Evolutionary conservation across 2,329 filamentous ascomycete genomes (phyloP).

Genomic region (Alternaria postmessia): DNA sequence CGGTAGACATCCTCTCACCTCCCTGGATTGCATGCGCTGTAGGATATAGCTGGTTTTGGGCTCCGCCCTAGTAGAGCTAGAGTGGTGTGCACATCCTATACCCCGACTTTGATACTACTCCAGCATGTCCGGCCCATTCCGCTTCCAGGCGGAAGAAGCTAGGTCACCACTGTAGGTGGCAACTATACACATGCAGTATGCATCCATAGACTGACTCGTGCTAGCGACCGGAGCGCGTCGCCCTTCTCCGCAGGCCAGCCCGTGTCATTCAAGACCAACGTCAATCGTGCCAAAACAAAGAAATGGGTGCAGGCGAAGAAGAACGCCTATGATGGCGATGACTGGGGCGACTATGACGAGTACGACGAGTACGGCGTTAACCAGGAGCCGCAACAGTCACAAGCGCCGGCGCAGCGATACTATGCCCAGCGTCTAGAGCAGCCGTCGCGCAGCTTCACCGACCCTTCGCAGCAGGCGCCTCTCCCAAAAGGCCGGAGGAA

Average conservation of each 20-base stretch:
- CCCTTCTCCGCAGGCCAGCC: constrained; percentile 49
- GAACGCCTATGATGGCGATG: constrained; percentile 88
- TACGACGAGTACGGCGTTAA: constrained; percentile 65
- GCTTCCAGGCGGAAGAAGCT: constrained; percentile 47
- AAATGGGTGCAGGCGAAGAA: constrained; percentile 94
- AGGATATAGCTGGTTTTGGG: constrained; percentile 20
- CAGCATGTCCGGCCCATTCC: constrained; percentile 53
- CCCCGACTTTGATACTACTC: background rate
- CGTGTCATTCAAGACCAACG: constrained; percentile 79
- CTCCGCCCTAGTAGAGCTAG: constrained; percentile 21
- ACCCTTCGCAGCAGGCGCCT: constrained; percentile 47
- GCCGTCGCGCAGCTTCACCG: constrained; percentile 51
- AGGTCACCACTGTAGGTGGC: constrained; percentile 51
- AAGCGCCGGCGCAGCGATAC: constrained; percentile 55
- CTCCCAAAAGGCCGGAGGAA: constrained; percentile 49
- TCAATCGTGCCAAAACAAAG: constrained; percentile 87
- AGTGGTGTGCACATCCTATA: constrained; percentile 8
- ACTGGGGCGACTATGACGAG: constrained; percentile 78
- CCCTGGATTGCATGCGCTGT: constrained; percentile 28
- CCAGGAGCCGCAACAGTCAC: constrained; percentile 53
- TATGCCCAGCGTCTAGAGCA: constrained; percentile 41
- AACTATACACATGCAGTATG: background rate
- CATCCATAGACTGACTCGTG: constrained; percentile 21
- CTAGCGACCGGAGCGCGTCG: constrained; percentile 40
- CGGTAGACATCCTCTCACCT: background rate